Evolutionary conservation across 768 basidiomycete genomes (phyloP).

Genomic region (Boletus reticuloceps): DNA sequence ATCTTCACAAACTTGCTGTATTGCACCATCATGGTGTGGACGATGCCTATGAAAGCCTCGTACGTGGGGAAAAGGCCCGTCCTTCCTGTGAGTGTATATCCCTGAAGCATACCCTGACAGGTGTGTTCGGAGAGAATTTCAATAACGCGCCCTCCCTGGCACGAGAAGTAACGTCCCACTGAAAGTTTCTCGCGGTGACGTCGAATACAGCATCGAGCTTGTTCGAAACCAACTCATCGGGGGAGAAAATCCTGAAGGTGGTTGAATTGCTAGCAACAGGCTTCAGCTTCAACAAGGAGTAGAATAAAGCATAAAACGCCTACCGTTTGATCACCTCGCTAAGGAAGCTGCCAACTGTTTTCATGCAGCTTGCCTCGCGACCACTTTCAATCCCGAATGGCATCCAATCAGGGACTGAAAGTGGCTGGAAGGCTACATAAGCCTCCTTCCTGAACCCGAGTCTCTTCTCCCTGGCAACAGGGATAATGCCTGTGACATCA

Average conservation of each 20-base stretch:
- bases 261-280: constrained; percentile 57
- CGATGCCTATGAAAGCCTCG: constrained; percentile 88
- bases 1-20: constrained; percentile 90
- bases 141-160: constrained; percentile 82
- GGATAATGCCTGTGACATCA: constrained; percentile 60
- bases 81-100: constrained; percentile 86
- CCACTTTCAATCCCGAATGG: constrained; percentile 50
- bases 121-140: constrained; percentile 91
- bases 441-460: constrained; percentile 71
- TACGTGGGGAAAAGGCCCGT: constrained; percentile 86
- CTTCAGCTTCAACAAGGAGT: neutral
- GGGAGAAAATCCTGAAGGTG: constrained; percentile 86
- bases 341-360: constrained; percentile 57
- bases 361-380: constrained; percentile 73
- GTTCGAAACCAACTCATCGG: constrained; percentile 85
- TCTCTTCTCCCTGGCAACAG: constrained; percentile 50
- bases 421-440: constrained; percentile 58
- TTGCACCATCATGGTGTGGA: constrained; percentile 88
- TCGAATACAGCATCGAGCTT: constrained; percentile 83
- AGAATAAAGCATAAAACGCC: constrained; percentile 14
- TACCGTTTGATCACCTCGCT: constrained; percentile 55
- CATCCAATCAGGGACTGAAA: constrained; percentile 68
- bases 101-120: constrained; percentile 88
- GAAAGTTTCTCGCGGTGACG: constrained; percentile 68
- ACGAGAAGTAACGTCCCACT: constrained; percentile 74